A percentile compares a stretch with the other conserved stretches of the same genome.
Evolutionary conservation across 2,329 filamentous ascomycete species (phyloP).

Genomic region (Fusarium newnesense): DNA sequence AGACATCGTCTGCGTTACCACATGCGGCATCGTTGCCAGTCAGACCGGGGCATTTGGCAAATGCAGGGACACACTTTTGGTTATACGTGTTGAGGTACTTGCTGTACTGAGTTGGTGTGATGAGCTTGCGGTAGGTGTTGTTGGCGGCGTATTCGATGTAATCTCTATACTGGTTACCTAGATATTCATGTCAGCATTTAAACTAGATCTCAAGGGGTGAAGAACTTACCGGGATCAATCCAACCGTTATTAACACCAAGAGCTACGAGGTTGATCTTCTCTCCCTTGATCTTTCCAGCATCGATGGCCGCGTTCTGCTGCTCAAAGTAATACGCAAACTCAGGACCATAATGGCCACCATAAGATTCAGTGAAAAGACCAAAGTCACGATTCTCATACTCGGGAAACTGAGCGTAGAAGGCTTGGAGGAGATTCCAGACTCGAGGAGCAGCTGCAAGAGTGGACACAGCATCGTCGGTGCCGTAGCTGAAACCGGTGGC

Average conservation of each 20-base stretch:
- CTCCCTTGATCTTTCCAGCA: constrained; percentile 52
- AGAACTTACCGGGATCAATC: constrained; percentile 54
- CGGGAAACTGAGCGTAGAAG: constrained; percentile 72
- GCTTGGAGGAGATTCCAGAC: constrained; percentile 67
- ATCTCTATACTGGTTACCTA: constrained; percentile 42
- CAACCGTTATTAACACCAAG: constrained; percentile 68
- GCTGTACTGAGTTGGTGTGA: constrained; percentile 28
- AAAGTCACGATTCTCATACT: constrained; percentile 68
- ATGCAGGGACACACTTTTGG: constrained; percentile 34
- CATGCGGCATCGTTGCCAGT: constrained; percentile 41
- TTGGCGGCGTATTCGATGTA: constrained; percentile 47
- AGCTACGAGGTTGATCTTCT: constrained; percentile 59
- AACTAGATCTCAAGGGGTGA: rapidly evolving
- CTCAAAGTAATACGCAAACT: constrained; percentile 64
- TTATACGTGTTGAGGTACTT: constrained; percentile 45
- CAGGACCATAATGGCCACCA: constrained; percentile 67
- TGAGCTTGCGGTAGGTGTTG: constrained; percentile 47
- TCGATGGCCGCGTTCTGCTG: constrained; percentile 64
- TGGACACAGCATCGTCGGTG: constrained; percentile 38
- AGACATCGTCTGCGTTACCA: constrained; percentile 37
- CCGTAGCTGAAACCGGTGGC: constrained; percentile 45
- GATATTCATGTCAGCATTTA: rapidly evolving
- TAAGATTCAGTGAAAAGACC: constrained; percentile 65
- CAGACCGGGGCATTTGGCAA: constrained; percentile 36
- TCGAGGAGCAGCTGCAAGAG: constrained; percentile 44